Evolutionary conservation across 495 filamentous ascomycete genomes (phyloP), one percentile per base, ranked within the genome.

Genomic region (Penicillium alfredii): DNA sequence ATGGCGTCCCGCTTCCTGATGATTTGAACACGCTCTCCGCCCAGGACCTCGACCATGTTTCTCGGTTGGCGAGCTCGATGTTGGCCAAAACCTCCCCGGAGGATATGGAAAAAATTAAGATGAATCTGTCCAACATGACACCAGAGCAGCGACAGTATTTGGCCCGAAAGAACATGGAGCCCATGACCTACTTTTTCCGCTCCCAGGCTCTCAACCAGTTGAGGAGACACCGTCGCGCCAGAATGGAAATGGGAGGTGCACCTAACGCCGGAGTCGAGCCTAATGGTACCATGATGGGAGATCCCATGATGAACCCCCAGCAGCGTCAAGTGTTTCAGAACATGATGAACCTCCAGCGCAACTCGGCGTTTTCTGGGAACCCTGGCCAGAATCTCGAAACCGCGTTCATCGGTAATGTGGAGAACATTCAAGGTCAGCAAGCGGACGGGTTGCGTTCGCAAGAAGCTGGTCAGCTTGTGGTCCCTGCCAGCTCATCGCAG

Each of bases 401-500:
- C 10, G 48, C 60, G 1, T 73, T 76, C 46, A 58, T 73, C 7
- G 69, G 70, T 4, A 72, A 65, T 38, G 57, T 76, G 38, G 68
- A 72, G 35, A 74, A 73, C 27, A 65, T 81, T 8, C 59, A 76
- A 34, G 75, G 71, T 15, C 77, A 81, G 48, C 80, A 81, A 55
- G 73, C 72, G 17, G 75, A 78, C 45, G 79, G 74, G 9, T 48
- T 76, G 33, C 75, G 76, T 15, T 72, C 69, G n/a, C 75, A 79
- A 53, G 75, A 81, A 55, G 72, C 73, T 30, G 80, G 80, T 15
- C 77, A 81, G 42, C 56, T 76, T 28, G 80, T 84, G 14, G 80
- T 84, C 8, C 80, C 80, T 7, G 80, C 78, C 11, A 83, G 77
- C 46, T 64, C 66, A 56, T 73, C 59, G 15, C 66, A 68, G 33